Percentiles rank a stretch among this genome's conserved stretches.
These are phyloP conservation scores for Cenchrus fungigraminus DNA, from an alignment of 176 grass and related monocot genomes.

Conservation along the genomic window DNA sequence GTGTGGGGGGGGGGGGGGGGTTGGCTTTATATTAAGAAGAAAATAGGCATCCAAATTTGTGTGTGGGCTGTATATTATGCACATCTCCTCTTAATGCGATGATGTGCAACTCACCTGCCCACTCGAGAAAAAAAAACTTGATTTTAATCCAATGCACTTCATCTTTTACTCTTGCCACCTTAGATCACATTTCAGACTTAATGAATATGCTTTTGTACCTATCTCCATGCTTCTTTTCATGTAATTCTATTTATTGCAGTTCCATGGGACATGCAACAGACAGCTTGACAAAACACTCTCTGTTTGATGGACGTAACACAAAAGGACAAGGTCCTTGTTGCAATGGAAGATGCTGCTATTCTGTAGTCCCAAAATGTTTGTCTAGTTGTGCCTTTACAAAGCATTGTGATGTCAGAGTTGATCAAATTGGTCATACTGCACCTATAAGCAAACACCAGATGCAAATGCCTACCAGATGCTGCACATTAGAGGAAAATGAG, in stretches of 20 bases:
- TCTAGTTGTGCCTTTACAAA: conserved; percentile 45
- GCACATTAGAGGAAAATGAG: conserved; percentile 45
- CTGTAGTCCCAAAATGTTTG: conserved; percentile 52
- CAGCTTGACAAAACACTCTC: conserved; percentile 35
- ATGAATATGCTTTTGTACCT: conserved; percentile 23
- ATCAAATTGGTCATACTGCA: conserved; percentile 43
- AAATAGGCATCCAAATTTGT: too few relatives aligned
- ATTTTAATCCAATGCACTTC: neutral
- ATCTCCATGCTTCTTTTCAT: conserved; percentile 33
- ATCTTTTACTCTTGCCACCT: neutral
- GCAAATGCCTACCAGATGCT: conserved; percentile 47
- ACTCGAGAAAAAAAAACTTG: neutral
- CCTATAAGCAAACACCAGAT: conserved; percentile 31
- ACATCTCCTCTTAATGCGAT: neutral
- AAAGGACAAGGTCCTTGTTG: conserved; percentile 46
- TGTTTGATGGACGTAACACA: conserved; percentile 44
- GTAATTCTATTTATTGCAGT: conserved; percentile 52
- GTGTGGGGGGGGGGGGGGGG: too few relatives aligned
- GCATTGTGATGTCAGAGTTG: conserved; percentile 39
- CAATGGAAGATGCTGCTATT: conserved; percentile 54
- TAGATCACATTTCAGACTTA: conserved; percentile 25
- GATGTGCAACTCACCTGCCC: neutral
- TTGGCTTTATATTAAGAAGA: too few relatives aligned
- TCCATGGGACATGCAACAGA: conserved; percentile 48
- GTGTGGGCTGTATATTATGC: too few relatives aligned